Evolutionary conservation across 768 basidiomycete species (phyloP).

Genomic region (Hypholoma fasciculare): DNA sequence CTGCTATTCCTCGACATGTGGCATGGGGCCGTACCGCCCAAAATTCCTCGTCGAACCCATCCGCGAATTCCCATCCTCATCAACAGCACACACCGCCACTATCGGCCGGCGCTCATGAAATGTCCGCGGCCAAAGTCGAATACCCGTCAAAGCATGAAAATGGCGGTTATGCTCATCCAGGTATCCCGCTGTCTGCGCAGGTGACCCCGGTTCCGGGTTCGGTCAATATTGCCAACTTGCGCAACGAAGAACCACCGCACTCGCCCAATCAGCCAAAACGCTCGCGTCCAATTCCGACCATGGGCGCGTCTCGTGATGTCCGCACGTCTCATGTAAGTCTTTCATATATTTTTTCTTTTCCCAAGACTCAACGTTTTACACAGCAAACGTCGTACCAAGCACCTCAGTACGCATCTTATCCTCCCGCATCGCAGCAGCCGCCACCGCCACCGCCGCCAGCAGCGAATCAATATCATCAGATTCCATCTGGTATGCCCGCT

Average conservation of each 20-base stretch:
- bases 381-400: constrained; percentile 35
- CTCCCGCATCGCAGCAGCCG: constrained; percentile 22
- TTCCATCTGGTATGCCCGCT: constrained; percentile 19
- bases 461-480: constrained; percentile 31
- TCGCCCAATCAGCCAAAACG: constrained; percentile 44
- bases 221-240: constrained; percentile 32
- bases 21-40: constrained; percentile 11
- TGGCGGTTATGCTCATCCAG: constrained; percentile 48
- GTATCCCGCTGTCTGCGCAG: constrained; percentile 46
- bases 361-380: constrained; percentile 1
- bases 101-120: constrained; percentile 41
- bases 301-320: constrained; percentile 40
- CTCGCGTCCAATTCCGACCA: constrained; percentile 37
- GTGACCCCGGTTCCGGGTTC: constrained; percentile 36
- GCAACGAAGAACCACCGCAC: constrained; percentile 36
- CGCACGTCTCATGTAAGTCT: constrained; percentile 52
- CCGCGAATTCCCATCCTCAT: constrained; percentile 29
- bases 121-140: constrained; percentile 32
- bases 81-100: constrained; percentile 51
- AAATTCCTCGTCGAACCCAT: constrained; percentile 11
- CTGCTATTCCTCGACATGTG: constrained; percentile 10
- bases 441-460: constrained; percentile 26
- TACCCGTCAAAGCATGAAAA: constrained; percentile 51
- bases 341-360: constrained; percentile 6
- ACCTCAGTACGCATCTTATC: constrained; percentile 44